Conservation (phyloP, 192 early-diverging fungal species). For the Coemansia sp. region DNA sequence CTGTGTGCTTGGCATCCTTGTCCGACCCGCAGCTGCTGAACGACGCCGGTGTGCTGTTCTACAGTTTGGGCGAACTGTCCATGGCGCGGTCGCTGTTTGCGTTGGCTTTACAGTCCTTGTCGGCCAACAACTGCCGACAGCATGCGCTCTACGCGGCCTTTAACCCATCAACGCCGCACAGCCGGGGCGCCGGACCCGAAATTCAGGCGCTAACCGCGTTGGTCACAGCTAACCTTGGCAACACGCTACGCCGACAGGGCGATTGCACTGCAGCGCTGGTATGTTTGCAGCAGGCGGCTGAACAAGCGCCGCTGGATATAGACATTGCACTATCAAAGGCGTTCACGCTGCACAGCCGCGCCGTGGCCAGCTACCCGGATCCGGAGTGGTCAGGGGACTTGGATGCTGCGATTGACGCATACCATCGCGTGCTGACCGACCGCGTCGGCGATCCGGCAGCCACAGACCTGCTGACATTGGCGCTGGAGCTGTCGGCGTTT, state of each 20-base stretch:
- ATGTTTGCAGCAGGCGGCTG: conserved; percentile 17
- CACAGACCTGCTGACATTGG: conserved; percentile 42
- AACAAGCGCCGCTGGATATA: conserved; percentile 22
- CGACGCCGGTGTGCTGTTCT: conserved; percentile 40
- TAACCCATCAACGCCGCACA: neutral
- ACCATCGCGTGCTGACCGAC: conserved; percentile 33
- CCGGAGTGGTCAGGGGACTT: neutral
- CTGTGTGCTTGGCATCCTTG: conserved; percentile 7
- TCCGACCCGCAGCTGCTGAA: conserved; percentile 43
- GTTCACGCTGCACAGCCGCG: conserved; percentile 26
- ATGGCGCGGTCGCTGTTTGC: conserved; percentile 24
- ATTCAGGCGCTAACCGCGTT: conserved; percentile 26
- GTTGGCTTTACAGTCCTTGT: conserved; percentile 5
- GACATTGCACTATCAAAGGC: conserved; percentile 31
- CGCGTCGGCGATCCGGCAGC: conserved; percentile 36
- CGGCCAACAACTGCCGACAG: neutral
- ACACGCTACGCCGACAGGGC: conserved; percentile 24
- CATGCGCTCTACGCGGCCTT: conserved; percentile 17
- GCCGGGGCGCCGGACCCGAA: conserved; percentile 9
- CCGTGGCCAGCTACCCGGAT: conserved; percentile 11
- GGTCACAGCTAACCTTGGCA: conserved; percentile 37
- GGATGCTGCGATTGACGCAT: conserved; percentile 39
- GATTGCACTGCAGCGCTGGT: conserved; percentile 13
- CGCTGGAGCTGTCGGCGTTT: conserved; percentile 33
- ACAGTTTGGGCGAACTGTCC: conserved; percentile 13